phyloP scores from a whole-genome alignment of 1,284 basidiomycete species.

The Entoloma clypeatum region DNA sequence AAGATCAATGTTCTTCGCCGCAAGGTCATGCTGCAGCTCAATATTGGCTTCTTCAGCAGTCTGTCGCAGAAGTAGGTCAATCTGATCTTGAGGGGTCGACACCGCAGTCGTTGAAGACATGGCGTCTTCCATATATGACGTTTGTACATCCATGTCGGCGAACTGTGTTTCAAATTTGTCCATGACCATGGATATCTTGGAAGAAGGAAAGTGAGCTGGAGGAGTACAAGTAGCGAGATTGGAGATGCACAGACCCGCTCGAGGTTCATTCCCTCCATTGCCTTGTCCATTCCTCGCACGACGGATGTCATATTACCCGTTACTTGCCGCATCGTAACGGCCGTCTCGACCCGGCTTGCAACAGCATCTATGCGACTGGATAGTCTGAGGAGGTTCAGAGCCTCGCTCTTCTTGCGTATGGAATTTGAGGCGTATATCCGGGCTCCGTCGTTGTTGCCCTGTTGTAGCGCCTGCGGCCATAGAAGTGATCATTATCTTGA shows the following conservation, averaged over 20 bases:
- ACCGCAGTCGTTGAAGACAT: slow-evolving; percentile 93
- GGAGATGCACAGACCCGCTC: slow-evolving; percentile 65
- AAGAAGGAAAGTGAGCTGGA: slow-evolving; percentile 1
- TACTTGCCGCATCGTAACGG: slow-evolving; percentile 94
- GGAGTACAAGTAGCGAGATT: slow-evolving; percentile 7
- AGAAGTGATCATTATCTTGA: slow-evolving; percentile 9
- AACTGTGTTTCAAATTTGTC: slow-evolving; percentile 99
- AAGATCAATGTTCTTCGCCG: slow-evolving; percentile 55
- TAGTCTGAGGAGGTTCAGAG: slow-evolving; percentile 84
- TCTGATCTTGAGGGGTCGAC: slow-evolving; percentile 95
- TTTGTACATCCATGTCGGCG: slow-evolving; percentile 96
- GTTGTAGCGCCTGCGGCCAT: slow-evolving; percentile 82
- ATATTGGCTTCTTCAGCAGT: slow-evolving; percentile 98
- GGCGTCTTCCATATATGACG: slow-evolving; percentile 96
- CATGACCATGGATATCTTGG: slow-evolving; percentile 96
- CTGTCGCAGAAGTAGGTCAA: slow-evolving; percentile 89
- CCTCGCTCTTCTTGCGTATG: slow-evolving; percentile 97
- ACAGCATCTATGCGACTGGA: slow-evolving; percentile 95
- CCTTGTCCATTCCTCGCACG: slow-evolving; percentile 97
- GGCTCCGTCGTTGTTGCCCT: slow-evolving; percentile 97
- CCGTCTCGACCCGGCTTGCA: slow-evolving; percentile 96
- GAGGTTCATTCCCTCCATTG: slow-evolving; percentile 99
- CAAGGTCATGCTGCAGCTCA: slow-evolving; percentile 89
- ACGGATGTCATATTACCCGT: slow-evolving; percentile 96
- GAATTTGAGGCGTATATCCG: slow-evolving; percentile 98